These are phyloP conservation scores for Dissoconium aciculare DNA, from an alignment of 2,329 filamentous ascomycete genomes.

Conservation along the genomic window DNA sequence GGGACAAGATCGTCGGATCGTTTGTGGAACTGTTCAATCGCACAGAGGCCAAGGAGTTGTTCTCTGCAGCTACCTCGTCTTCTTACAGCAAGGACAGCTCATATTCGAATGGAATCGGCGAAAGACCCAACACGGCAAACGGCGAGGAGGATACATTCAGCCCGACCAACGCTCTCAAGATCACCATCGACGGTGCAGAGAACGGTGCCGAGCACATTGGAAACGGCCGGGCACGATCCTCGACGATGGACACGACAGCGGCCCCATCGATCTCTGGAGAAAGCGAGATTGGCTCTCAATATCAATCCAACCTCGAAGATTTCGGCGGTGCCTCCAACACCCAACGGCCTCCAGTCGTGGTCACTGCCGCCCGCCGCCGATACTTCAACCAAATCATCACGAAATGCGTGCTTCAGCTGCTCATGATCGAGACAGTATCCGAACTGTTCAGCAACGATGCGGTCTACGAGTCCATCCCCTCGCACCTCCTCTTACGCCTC, in stretches of 20 bases:
- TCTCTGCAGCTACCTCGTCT: slow-evolving; percentile 55
- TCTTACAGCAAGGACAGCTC: slow-evolving; percentile 15
- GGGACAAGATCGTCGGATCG: slow-evolving; percentile 84
- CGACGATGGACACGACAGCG: neutral
- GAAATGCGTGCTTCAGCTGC: slow-evolving; percentile 86
- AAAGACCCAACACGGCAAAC: slow-evolving; percentile 8
- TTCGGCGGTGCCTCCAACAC: slow-evolving; percentile 56
- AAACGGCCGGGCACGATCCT: neutral
- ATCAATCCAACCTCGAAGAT: slow-evolving; percentile 53
- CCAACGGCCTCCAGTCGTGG: slow-evolving; percentile 78
- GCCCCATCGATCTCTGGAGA: neutral
- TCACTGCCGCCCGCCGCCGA: slow-evolving; percentile 78
- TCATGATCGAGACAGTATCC: slow-evolving; percentile 99
- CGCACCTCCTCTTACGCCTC: slow-evolving; percentile 69
- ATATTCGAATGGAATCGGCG: slow-evolving; percentile 12
- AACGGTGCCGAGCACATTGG: neutral
- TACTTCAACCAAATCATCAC: slow-evolving; percentile 99
- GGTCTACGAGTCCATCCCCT: slow-evolving; percentile 88
- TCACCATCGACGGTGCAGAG: slow-evolving; percentile 17
- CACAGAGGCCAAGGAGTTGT: slow-evolving; percentile 88
- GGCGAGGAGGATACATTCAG: slow-evolving; percentile 12
- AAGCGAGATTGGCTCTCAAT: slow-evolving; percentile 1
- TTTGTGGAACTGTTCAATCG: slow-evolving; percentile 93
- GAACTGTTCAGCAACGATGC: slow-evolving; percentile 96
- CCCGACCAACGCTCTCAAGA: slow-evolving; percentile 28